A percentile compares a stretch with the other conserved stretches of the same genome.
Evolutionary conservation across 2,329 filamentous ascomycete genomes (phyloP).

Genomic region (Iodosphaeria phyllophila): DNA sequence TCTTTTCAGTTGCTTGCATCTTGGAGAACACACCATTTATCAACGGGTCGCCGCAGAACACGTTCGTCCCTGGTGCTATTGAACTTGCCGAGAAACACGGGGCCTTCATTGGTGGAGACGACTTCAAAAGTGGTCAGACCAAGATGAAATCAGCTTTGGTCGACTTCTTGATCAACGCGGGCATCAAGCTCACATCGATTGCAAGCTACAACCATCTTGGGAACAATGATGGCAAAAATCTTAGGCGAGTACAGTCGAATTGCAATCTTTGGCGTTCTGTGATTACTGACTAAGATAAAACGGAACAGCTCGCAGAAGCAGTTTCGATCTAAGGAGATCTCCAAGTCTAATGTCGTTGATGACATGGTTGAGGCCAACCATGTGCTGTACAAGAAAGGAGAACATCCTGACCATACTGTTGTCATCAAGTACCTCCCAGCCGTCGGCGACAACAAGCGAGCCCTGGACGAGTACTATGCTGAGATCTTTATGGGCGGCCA

Average conservation of each 20-base stretch:
- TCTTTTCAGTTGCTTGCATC: slow-evolving; percentile 90
- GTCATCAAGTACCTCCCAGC: slow-evolving; percentile 99
- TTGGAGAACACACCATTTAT: slow-evolving; percentile 86
- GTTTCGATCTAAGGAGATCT: slow-evolving; percentile 99
- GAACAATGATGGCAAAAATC: slow-evolving; percentile 98
- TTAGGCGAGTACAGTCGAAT: too few relatives aligned
- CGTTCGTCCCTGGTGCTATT: slow-evolving; percentile 85
- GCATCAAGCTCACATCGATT: slow-evolving; percentile 97
- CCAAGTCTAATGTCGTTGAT: slow-evolving; percentile 97
- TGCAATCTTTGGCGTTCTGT: too few relatives aligned
- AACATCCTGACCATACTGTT: slow-evolving; percentile 94
- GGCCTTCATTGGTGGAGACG: slow-evolving; percentile 89
- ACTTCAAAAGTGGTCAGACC: slow-evolving; percentile 99
- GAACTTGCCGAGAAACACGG: slow-evolving; percentile 72
- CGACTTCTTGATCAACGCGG: slow-evolving; percentile 95
- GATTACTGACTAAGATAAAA: too few relatives aligned
- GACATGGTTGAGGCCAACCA: slow-evolving; percentile 97
- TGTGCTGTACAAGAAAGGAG: slow-evolving; percentile 75
- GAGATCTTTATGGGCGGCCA: slow-evolving; percentile 98
- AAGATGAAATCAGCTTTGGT: slow-evolving; percentile 99
- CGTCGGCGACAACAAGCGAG: slow-evolving; percentile 97
- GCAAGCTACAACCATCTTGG: slow-evolving; percentile 98
- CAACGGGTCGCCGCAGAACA: slow-evolving; percentile 98
- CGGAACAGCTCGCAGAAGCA: slow-evolving; percentile 95
- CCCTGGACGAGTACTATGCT: slow-evolving; percentile 95